phyloP scores from a whole-genome alignment of 1,139 yeast genomes.

The Geotrichum klebahnii region DNA sequence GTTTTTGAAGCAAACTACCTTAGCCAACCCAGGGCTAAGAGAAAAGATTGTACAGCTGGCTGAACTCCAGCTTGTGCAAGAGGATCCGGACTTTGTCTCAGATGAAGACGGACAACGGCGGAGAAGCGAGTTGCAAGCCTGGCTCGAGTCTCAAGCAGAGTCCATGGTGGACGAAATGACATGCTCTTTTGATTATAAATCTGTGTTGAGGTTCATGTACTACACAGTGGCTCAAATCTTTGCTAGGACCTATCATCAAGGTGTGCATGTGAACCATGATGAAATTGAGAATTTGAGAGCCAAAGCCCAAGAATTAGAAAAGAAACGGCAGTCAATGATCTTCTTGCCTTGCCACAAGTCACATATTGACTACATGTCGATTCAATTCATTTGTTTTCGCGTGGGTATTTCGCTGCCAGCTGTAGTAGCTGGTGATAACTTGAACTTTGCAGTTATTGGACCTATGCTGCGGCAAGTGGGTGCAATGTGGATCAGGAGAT shows the following conservation, averaged over 20 bases:
- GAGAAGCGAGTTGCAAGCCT: slow-evolving; percentile 30
- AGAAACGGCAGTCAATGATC: slow-evolving; percentile 40
- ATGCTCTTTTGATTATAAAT: slow-evolving; percentile 38
- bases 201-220: slow-evolving; percentile 37
- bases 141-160: slow-evolving; percentile 36
- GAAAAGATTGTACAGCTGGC: slow-evolving; percentile 37
- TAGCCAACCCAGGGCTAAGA: slow-evolving; percentile 35
- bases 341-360: slow-evolving; percentile 56
- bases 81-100: slow-evolving; percentile 21
- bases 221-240: slow-evolving; percentile 42
- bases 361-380: slow-evolving; percentile 60
- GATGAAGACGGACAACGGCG: slow-evolving; percentile 23
- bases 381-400: slow-evolving; percentile 56
- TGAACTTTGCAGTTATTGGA: slow-evolving; percentile 61
- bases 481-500: slow-evolving; percentile 44
- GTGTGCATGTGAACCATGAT: slow-evolving; percentile 40
- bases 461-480: slow-evolving; percentile 42
- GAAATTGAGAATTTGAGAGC: slow-evolving; percentile 38
- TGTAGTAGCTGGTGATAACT: slow-evolving; percentile 66
- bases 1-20: slow-evolving; percentile 32
- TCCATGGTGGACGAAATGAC: slow-evolving; percentile 37
- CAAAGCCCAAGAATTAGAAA: slow-evolving; percentile 38
- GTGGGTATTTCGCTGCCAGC: slow-evolving; percentile 56
- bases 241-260: slow-evolving; percentile 44
- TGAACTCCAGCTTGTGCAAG: slow-evolving; percentile 34